Evolutionary conservation across 208 protist species (phyloP), one percentile per base, ranked within the genome.

Genomic region (Porcisia deanei): DNA sequence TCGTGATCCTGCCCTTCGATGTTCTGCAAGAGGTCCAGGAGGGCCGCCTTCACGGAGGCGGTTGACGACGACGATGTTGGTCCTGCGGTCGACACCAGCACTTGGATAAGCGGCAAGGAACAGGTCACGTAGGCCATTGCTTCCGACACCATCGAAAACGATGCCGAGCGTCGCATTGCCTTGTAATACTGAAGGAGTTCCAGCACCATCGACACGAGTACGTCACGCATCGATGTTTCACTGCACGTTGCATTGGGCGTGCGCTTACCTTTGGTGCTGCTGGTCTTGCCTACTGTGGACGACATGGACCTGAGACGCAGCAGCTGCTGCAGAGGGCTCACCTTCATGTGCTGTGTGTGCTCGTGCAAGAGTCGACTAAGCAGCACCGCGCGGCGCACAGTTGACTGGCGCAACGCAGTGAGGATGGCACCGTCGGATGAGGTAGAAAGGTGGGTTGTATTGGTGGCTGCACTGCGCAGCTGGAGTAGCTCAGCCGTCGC

Each of bases 341-440:
- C 83, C 9, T 57, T 2, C 75, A 86, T 85, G 80, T 93, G 85
- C 60, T 64, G 73, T 18, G 90, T 94, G 69, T 86, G 87, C 55
- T 96, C 90, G 18, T 83, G 78, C 67, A 87, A 75, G 37, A 94
- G 85, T 47, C 90, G 84, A n/a, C 79, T 74, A 25, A 96, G 76
- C 79, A 96, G 81, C 39, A 91, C 80, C 12, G 82, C 85, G 8
- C 81, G 79, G 39, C 88, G 78, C 1, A 91, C 73, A 63, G 57
- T 79, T 25, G 77, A 55, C 45, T 68, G 76, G 41, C 75, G 64
- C 22, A 65, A 37, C 59, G 78, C 76, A 5, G 53, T 58, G 9
- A 34, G 3, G 64, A 83, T 76, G 52, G 73, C 63, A 30, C 12
- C 25, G 10, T 25, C 39, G 53, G 41, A 55, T 20, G 66, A 41